Evolutionary conservation across 2,329 filamentous ascomycete genomes (phyloP).

Genomic region (Colletotrichum cereale): DNA sequence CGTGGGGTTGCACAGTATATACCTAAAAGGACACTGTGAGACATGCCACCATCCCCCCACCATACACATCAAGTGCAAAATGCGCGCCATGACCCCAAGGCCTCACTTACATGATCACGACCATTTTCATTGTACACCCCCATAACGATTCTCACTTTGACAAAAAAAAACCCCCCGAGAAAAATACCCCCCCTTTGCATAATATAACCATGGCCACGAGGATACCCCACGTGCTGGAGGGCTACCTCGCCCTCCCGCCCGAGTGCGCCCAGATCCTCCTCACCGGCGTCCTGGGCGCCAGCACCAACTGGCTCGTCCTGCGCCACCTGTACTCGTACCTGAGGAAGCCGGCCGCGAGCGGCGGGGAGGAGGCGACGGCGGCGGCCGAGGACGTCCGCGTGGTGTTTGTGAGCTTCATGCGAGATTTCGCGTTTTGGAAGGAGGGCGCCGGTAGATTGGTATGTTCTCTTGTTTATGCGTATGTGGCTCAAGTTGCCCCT

Average conservation of each 20-base stretch:
- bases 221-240: constrained; percentile 73
- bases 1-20: background rate
- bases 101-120: constrained; percentile 19
- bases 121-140: background rate
- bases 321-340: constrained; percentile 66
- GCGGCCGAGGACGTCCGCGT: constrained; percentile 61
- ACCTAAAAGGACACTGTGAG: background rate
- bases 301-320: constrained; percentile 74
- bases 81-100: background rate
- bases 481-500: background rate
- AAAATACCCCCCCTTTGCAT: background rate
- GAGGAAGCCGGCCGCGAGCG: constrained; percentile 24
- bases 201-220: constrained; percentile 58
- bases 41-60: background rate
- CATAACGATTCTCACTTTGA: background rate
- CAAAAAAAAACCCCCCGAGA: background rate
- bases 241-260: constrained; percentile 70
- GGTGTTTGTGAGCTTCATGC: constrained; percentile 85
- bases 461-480: constrained; percentile 46
- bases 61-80: constrained; percentile 4
- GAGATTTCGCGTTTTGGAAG: constrained; percentile 83
- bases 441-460: constrained; percentile 77
- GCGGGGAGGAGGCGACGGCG: constrained; percentile 7
- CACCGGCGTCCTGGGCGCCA: constrained; percentile 75
- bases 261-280: constrained; percentile 73